These are phyloP conservation scores for Tolypocladium ophioglossoides DNA, from an alignment of 2,329 filamentous ascomycete genomes.

Conservation along the genomic window DNA sequence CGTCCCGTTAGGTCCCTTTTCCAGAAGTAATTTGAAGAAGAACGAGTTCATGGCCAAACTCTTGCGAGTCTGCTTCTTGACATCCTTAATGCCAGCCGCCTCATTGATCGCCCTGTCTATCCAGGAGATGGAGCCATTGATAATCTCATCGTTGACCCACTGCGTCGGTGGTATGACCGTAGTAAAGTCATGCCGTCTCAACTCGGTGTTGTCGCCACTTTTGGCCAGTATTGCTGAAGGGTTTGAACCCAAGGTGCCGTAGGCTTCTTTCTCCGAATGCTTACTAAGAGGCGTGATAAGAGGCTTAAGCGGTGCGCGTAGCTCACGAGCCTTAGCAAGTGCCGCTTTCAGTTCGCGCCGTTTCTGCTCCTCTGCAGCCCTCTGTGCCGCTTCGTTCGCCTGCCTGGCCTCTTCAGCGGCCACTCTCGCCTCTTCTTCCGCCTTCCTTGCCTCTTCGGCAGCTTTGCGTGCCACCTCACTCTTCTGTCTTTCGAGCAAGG, in stretches of 20 bases:
- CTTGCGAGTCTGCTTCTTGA: conserved; percentile 39
- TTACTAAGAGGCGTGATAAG: conserved; percentile 17
- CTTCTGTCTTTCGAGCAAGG: conserved; percentile 3
- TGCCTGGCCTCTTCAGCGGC: conserved; percentile 12
- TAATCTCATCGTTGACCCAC: conserved; percentile 71
- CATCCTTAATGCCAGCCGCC: conserved; percentile 38
- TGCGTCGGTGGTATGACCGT: conserved; percentile 43
- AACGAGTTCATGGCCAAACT: conserved; percentile 55
- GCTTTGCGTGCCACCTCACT: conserved; percentile 11
- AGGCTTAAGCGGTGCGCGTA: conserved; percentile 16
- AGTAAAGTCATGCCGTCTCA: conserved; percentile 49
- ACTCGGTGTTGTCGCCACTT: conserved; percentile 37
- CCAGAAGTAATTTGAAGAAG: conserved; percentile 48
- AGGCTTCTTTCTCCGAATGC: conserved; percentile 15
- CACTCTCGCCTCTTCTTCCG: conserved; percentile 14
- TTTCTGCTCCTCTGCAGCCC: conserved; percentile 12
- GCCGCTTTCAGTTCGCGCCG: conserved; percentile 15
- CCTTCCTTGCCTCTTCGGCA: conserved; percentile 12
- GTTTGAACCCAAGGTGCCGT: conserved; percentile 22
- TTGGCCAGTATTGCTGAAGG: conserved; percentile 27
- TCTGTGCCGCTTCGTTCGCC: conserved; percentile 1
- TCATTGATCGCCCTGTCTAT: conserved; percentile 50
- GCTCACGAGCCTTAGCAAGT: conserved; percentile 18
- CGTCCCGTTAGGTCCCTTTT: conserved; percentile 34
- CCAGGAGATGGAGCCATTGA: conserved; percentile 55